Base-by-base conservation (phyloP, 2,329 filamentous ascomycete genomes). In the Xylariaceae sp. region DNA sequence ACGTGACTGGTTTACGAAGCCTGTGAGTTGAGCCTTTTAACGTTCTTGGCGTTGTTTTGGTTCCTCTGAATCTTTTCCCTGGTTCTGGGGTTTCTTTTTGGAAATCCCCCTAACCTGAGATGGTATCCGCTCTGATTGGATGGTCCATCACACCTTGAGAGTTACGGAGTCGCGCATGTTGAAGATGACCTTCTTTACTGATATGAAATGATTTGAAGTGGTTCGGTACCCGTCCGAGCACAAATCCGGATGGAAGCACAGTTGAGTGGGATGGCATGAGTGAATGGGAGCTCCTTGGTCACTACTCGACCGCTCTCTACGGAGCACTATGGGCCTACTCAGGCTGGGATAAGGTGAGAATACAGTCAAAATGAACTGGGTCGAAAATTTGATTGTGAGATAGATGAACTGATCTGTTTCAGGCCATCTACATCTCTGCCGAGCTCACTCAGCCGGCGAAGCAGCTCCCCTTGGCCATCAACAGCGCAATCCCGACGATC, bases 271-370 rank as follows among this genome's bases (percentile, higher is more conserved):
- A 68, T 0, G 61, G 67, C 1, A 65, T 87, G 48, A 73, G 76
- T 4, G 69, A 75, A 34, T 87, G 84, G 85, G 82, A 84, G 58
- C 75, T 82, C 9, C 77, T 86, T 30, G 84, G 84, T 0, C 81
- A 86, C 64, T 81, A 81, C 58, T 83, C 82, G 2, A 78, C 83
- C 1, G 85, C 84, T 0, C 74, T 87, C 0, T 87, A 87, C 64
- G 84, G 80, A 0, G 83, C 82, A 0, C 68, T 87, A 0, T 88
- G 84, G 84, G 84, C 82, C 0, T 88, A 86, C 60, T 84, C 82
- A 0, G 85, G 85, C 0, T 88, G 85, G 85, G 85, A 87, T 57
- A 87, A 86, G 73, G 82, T 82, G 45, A 73, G 17, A 17, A 17
- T 17, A n/a, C n/a, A n/a, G n/a, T n/a, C n/a, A n/a, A n/a, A n/a